These are phyloP conservation scores for Aulographum hederae DNA, from an alignment of 2,329 filamentous ascomycete species.

Conservation along the genomic window DNA sequence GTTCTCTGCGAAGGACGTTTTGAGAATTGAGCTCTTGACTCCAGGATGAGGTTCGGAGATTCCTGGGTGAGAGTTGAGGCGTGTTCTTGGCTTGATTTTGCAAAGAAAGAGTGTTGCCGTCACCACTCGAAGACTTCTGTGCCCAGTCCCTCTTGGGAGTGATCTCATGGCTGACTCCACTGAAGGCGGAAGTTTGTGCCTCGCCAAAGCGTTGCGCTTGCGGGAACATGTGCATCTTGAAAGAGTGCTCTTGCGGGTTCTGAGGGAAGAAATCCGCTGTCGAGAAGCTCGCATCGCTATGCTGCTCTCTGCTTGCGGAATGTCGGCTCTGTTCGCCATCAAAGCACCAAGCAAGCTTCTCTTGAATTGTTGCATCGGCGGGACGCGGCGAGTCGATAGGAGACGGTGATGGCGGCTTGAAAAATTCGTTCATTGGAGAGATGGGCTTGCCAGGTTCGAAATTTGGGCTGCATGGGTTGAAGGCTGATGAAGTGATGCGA, in stretches of 20 bases:
- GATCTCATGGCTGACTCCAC: background rate
- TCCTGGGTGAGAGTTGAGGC: background rate
- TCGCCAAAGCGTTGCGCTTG: no score
- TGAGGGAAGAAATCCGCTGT: conserved; percentile 23
- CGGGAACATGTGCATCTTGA: conserved; percentile 1
- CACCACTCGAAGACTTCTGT: no score
- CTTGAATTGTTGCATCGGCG: no score
- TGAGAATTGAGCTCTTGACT: no score
- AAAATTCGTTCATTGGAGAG: background rate
- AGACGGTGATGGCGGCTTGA: background rate
- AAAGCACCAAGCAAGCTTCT: background rate
- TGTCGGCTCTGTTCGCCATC: no score
- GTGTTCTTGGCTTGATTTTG: no score
- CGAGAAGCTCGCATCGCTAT: conserved; percentile 16
- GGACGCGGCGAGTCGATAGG: background rate
- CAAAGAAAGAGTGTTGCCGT: no score
- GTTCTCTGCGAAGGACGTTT: no score
- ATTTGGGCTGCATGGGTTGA: conserved; percentile 22
- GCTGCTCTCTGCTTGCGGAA: background rate
- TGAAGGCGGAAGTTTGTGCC: background rate
- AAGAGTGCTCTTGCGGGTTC: conserved; percentile 20
- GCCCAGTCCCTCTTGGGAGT: background rate
- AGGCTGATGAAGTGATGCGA: conserved; percentile 7
- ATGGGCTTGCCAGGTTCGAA: conserved; percentile 14
- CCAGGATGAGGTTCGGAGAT: background rate